These are phyloP conservation scores for Fraxinus greggii DNA, from an alignment of 305 asterid genomes.

Conservation along the genomic window DNA sequence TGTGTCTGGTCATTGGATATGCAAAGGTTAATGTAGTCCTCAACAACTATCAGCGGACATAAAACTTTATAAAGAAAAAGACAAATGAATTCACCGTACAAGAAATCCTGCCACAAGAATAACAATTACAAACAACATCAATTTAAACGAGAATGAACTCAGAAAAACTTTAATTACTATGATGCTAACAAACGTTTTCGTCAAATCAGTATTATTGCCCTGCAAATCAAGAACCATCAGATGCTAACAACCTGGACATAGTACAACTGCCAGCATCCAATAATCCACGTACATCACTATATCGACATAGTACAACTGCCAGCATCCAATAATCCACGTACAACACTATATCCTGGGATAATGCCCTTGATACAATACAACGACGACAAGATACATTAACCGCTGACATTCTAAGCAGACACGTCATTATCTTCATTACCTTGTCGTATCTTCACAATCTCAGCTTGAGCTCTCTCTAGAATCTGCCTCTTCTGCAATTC, in stretches of 20 bases:
- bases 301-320: constrained; percentile 20
- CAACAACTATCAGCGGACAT: not conserved
- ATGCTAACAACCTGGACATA: constrained; percentile 1
- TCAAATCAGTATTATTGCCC: constrained; percentile 23
- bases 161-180: not conserved
- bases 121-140: not conserved
- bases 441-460: constrained; percentile 59
- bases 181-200: not conserved
- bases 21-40: not conserved
- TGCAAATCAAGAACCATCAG: constrained; percentile 21
- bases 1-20: not conserved
- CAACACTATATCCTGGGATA: not conserved
- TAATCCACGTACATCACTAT: not conserved
- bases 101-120: not conserved
- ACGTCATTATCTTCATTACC: constrained; percentile 53
- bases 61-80: not conserved
- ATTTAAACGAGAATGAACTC: not conserved
- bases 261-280: constrained; percentile 33
- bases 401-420: constrained; percentile 47
- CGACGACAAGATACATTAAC: constrained; percentile 23
- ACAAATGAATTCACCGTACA: not conserved
- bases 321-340: constrained; percentile 3
- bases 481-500: constrained; percentile 72
- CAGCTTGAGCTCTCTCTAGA: constrained; percentile 72
- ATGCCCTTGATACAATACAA: not conserved